Evolutionary conservation across 2,329 filamentous ascomycete species (phyloP).

Genomic region (Colletotrichum somersetense): DNA sequence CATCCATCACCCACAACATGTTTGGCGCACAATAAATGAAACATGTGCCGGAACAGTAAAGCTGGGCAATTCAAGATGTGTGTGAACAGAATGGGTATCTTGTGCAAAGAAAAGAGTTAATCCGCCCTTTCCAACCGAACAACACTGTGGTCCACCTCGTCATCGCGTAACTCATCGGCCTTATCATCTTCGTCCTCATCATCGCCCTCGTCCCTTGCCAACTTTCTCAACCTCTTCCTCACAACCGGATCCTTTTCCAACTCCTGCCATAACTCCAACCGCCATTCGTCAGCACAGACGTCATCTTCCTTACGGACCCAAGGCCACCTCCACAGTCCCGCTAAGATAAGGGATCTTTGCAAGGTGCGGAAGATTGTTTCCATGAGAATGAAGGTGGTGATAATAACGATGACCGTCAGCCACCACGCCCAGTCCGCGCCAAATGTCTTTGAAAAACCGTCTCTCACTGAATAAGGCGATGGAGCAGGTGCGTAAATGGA

Average conservation of each 20-base stretch:
- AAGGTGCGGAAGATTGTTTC: constrained; percentile 71
- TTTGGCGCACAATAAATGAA: not conserved
- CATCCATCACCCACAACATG: not conserved
- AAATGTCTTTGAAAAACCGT: constrained; percentile 74
- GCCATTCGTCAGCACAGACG: constrained; percentile 60
- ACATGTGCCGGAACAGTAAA: not conserved
- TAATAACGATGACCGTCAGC: constrained; percentile 74
- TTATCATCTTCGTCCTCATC: constrained; percentile 38
- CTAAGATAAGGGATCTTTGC: constrained; percentile 60
- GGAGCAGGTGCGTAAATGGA: constrained; percentile 65
- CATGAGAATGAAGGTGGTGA: constrained; percentile 71
- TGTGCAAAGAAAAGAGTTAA: constrained; percentile 19
- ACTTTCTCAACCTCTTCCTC: constrained; percentile 55
- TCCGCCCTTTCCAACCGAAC: constrained; percentile 1
- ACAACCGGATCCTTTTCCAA: constrained; percentile 65
- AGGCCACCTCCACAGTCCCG: constrained; percentile 62
- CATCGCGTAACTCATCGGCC: constrained; percentile 20
- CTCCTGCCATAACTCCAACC: constrained; percentile 70
- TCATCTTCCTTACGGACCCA: constrained; percentile 50
- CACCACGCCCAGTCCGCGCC: constrained; percentile 81
- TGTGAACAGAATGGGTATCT: constrained; percentile 29
- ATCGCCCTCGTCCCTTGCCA: constrained; percentile 54
- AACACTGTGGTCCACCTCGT: not conserved
- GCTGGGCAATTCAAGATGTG: not conserved
- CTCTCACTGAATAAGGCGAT: constrained; percentile 74